Percentiles rank a stretch among this genome's conserved stretches.
These are phyloP conservation scores for Coemansia sp. DNA, from an alignment of 192 early-diverging fungal species.

Conservation along the genomic window DNA sequence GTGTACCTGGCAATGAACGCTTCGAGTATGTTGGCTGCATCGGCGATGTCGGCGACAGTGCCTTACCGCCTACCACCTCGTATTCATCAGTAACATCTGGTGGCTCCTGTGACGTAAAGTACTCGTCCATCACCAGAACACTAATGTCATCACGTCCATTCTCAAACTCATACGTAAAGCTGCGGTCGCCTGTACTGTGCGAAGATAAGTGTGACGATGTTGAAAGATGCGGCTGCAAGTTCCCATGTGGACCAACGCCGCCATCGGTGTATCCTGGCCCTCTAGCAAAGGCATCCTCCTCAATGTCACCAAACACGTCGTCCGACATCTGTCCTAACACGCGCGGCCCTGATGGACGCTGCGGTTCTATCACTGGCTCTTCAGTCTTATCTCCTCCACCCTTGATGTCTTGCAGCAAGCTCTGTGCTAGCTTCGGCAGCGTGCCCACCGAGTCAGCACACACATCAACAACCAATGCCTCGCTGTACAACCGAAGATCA, in stretches of 20 bases:
- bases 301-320: constrained; percentile 51
- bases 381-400: constrained; percentile 3
- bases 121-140: constrained; percentile 39
- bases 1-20: background rate
- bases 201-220: constrained; percentile 13
- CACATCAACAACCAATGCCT: constrained; percentile 41
- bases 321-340: constrained; percentile 32
- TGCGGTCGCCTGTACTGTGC: constrained; percentile 17
- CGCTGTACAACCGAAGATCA: constrained; percentile 45
- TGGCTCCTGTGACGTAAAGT: constrained; percentile 41
- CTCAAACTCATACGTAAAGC: constrained; percentile 51
- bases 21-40: constrained; percentile 43
- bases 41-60: constrained; percentile 40
- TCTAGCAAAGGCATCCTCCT: constrained; percentile 43
- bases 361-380: background rate
- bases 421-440: constrained; percentile 28
- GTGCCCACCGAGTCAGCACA: constrained; percentile 46
- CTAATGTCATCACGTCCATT: constrained; percentile 45
- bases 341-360: constrained; percentile 17
- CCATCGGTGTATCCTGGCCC: background rate
- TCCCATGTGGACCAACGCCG: background rate
- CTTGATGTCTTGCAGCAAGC: constrained; percentile 25
- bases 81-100: constrained; percentile 43
- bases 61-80: constrained; percentile 45
- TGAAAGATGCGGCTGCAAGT: constrained; percentile 6